These are phyloP conservation scores for Diversispora eburnea DNA, from an alignment of 192 early-diverging fungal genomes.

Conservation along the genomic window DNA sequence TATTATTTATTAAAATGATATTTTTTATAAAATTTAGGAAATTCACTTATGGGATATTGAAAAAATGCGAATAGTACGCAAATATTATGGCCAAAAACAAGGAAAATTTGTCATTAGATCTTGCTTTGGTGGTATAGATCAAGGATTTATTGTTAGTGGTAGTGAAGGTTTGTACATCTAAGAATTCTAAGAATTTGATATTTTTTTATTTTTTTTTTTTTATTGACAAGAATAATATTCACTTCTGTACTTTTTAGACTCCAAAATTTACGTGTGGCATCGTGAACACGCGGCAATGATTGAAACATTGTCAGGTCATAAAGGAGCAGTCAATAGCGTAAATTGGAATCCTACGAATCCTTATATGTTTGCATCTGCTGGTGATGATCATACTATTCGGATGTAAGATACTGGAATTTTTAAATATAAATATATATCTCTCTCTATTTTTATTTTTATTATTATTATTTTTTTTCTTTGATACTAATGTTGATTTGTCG, in stretches of 20 bases:
- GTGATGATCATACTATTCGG: slow-evolving; percentile 79
- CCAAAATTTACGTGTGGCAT: slow-evolving; percentile 77
- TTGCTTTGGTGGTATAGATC: slow-evolving; percentile 81
- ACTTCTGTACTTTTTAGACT: slow-evolving; percentile 43
- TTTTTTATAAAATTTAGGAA: slow-evolving; percentile 48
- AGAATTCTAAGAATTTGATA: neutral
- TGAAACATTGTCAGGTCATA: slow-evolving; percentile 68
- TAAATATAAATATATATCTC: neutral
- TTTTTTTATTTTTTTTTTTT: neutral
- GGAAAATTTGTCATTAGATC: slow-evolving; percentile 86
- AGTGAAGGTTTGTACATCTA: slow-evolving; percentile 74
- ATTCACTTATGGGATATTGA: slow-evolving; percentile 89
- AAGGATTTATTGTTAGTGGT: slow-evolving; percentile 85
- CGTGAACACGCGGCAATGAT: slow-evolving; percentile 64
- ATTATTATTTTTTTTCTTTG: neutral
- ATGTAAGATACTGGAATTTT: slow-evolving; percentile 49
- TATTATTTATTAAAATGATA: neutral
- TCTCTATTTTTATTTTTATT: neutral
- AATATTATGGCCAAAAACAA: slow-evolving; percentile 81
- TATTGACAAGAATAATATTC: neutral
- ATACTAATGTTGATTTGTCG: neutral
- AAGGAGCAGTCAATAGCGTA: slow-evolving; percentile 65
- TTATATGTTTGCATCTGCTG: slow-evolving; percentile 75
- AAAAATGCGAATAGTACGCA: slow-evolving; percentile 62
- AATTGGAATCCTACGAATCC: slow-evolving; percentile 63